These are phyloP conservation scores for Fusarium hostae DNA, from an alignment of 2,329 filamentous ascomycete species.

Conservation along the genomic window DNA sequence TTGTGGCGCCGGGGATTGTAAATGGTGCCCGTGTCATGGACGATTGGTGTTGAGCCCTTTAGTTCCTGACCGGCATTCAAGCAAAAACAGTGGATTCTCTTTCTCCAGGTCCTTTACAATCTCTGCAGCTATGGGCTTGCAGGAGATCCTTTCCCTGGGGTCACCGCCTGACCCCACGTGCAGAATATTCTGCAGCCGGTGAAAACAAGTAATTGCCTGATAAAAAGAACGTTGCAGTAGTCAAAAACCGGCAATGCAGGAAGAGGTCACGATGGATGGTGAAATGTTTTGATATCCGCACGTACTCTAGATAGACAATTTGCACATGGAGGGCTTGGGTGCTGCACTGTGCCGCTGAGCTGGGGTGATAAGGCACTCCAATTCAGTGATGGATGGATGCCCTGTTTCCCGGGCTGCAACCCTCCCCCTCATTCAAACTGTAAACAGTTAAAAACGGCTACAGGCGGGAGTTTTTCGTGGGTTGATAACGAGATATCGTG, in stretches of 20 bases:
- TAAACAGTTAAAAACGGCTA: slow-evolving; percentile 17
- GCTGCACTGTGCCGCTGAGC: slow-evolving; percentile 33
- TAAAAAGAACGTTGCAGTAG: slow-evolving; percentile 32
- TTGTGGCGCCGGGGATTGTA: slow-evolving; percentile 10
- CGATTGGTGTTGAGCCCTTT: slow-evolving; percentile 28
- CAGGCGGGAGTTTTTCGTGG: slow-evolving; percentile 33
- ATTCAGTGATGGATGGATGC: slow-evolving; percentile 11
- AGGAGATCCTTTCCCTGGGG: slow-evolving; percentile 24
- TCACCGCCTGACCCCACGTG: slow-evolving; percentile 37
- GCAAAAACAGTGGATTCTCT: neutral
- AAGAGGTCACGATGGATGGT: slow-evolving; percentile 14
- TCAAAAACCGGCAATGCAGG: slow-evolving; percentile 6
- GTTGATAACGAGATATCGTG: slow-evolving; percentile 26
- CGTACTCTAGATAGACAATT: slow-evolving; percentile 14
- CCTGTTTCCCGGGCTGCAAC: slow-evolving; percentile 27
- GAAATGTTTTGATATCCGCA: slow-evolving; percentile 18
- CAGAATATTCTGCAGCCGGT: slow-evolving; percentile 36
- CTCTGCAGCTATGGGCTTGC: neutral
- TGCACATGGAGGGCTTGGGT: slow-evolving; percentile 2
- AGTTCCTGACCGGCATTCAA: neutral
- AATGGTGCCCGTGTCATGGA: slow-evolving; percentile 29
- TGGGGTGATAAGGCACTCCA: slow-evolving; percentile 38
- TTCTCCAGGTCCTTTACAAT: neutral
- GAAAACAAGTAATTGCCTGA: slow-evolving; percentile 33
- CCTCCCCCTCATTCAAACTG: slow-evolving; percentile 4